Evolutionary conservation across 2,329 filamentous ascomycete genomes (phyloP), one percentile per base, ranked within the genome.

Genomic region (Ophiostoma pallidulum): DNA sequence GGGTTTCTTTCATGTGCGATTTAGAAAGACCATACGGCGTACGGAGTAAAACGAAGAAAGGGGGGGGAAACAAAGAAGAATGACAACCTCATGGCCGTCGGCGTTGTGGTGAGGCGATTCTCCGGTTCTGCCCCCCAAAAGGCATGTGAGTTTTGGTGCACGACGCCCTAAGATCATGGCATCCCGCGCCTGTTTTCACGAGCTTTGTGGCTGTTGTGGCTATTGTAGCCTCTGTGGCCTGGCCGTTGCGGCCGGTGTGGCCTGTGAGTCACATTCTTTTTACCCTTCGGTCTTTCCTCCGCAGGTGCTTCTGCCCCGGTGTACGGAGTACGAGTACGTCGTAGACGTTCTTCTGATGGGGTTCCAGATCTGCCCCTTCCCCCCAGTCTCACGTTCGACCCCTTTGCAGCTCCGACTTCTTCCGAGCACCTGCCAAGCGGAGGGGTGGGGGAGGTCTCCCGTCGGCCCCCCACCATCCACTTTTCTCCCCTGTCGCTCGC

Each of bases 361-460:
- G 10, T 28, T 5, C 6, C 24, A 28, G 10, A 28, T 6, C 24
- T 6, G 10, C 24, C 5, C 6, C 24, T 28, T 10, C 10, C 24
- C 24, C 20, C 36, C 26, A 32, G 29, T 42, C 22, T 40, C 38
- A 19, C 31, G 22, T 31, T n/a, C n/a, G n/a, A 31, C 38, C 36
- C 35, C 36, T 35, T n/a, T n/a, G n/a, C 19, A 13, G 12, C 36
- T 49, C 47, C 47, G 47, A 45, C 35, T 49, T 49, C 18, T 45
- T 22, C 47, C 47, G 47, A 40, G 6, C 14, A 20, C 29, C 16
- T 33, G 14, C 41, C 41, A 45, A 35, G 35, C 18, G 18, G 18
- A 31, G n/a, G n/a, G 9, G n/a, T 7, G 9, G n/a, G 14, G 29
- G 26, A n/a, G n/a, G n/a, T n/a, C n/a, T n/a, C n/a, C n/a, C n/a